A percentile compares a stretch with the other conserved stretches of the same genome.
phyloP scores from a whole-genome alignment of 1,284 basidiomycete genomes.

The Earliella scabrosa region DNA sequence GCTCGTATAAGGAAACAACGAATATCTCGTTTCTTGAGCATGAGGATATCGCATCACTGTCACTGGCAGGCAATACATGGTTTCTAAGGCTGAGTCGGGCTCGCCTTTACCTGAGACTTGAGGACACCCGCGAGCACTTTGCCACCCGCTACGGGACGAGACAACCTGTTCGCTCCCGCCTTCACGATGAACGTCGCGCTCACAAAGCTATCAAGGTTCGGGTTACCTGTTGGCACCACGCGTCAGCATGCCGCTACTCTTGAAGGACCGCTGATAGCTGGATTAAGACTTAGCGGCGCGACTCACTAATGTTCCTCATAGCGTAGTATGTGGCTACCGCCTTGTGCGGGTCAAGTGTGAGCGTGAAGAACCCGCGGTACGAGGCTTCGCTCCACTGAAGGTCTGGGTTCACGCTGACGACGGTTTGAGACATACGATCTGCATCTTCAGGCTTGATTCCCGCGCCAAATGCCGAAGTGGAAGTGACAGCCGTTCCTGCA shows the following conservation, averaged over 20 bases:
- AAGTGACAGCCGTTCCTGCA: slow-evolving; percentile 68
- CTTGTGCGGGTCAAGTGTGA: slow-evolving; percentile 48
- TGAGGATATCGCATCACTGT: no score
- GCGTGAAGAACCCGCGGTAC: slow-evolving; percentile 65
- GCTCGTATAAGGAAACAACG: no score
- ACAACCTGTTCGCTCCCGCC: slow-evolving; percentile 53
- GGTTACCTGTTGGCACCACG: slow-evolving; percentile 34
- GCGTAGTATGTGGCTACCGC: slow-evolving; percentile 63
- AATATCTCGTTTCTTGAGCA: no score
- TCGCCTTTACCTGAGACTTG: slow-evolving; percentile 30
- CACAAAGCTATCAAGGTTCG: slow-evolving; percentile 55
- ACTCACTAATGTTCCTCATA: slow-evolving; percentile 57
- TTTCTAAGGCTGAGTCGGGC: background rate
- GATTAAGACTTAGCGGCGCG: no score
- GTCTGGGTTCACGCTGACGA: slow-evolving; percentile 53
- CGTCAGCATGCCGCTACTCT: background rate
- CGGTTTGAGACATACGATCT: slow-evolving; percentile 44
- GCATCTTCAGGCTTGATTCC: slow-evolving; percentile 44
- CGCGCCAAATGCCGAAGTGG: slow-evolving; percentile 53
- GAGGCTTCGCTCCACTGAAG: slow-evolving; percentile 71
- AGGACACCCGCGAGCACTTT: slow-evolving; percentile 46
- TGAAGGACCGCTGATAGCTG: no score
- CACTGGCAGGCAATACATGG: no score
- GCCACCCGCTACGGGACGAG: slow-evolving; percentile 60
- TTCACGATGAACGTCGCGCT: slow-evolving; percentile 52